Evolutionary conservation across 345 rosid species (phyloP), one percentile per base, ranked within the genome.

Genomic region (Turritis glabra): DNA sequence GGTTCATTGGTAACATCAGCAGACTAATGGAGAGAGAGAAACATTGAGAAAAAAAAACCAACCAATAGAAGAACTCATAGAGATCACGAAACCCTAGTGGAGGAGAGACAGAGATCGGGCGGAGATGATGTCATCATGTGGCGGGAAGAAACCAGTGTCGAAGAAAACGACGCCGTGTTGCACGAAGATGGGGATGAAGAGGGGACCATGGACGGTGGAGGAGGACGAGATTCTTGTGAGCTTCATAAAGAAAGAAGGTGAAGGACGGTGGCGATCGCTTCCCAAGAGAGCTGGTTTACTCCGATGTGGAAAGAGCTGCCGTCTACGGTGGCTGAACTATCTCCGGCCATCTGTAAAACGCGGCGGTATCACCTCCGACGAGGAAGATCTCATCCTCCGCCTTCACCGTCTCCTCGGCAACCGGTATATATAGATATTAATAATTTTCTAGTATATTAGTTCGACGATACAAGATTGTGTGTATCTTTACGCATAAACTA

Each of bases 241-340:
- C 60, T 92, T 84, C 73, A 82, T 92, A 32, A 80, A 79, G 59
- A 82, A 71, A 75, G 97, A 92, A 83, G 97, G 97, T 0, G 90
- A 86, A 72, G 97, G 97, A 12, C 52, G 87, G 62, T 92, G 97
- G 97, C 81, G 96, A 11, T 88, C 96, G 30, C 74, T 92, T 41
- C 96, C 97, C 0, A 90, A 88, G 55, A 84, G 83, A 19, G 92
- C 97, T 2, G 97, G 97, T 4, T 85, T 92, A 37, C 90, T 84
- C 65, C 89, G 96, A 3, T 92, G 97, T 5, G 94, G 97, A 0
- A 92, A 92, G 72, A 92, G 97, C 69, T 92, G 97, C 53, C 94
- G 97, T 47, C 92, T 92, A 68, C 87, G 97, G 27, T 92, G 97
- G 97, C 87, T 92, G 96, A 92, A 92, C 33, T 92, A 92, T 63